phyloP scores from a whole-genome alignment of 2,329 filamentous ascomycete genomes.

The Nothophaeocryptopus gaeumannii region DNA sequence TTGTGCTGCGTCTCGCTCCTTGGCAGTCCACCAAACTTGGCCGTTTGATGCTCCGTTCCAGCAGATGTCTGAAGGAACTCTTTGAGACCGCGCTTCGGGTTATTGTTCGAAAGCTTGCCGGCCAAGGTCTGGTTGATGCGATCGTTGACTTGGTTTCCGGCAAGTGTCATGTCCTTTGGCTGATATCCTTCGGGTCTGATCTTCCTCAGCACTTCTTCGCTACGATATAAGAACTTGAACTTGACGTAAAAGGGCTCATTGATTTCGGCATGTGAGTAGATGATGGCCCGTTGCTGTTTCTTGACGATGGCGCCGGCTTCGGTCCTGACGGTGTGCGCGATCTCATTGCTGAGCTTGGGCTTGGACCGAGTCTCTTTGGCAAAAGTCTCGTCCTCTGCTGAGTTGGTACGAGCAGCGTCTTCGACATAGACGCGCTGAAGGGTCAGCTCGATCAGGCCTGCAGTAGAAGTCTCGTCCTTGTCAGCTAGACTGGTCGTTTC shows the following conservation, averaged over 20 bases:
- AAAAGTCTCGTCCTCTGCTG: background rate
- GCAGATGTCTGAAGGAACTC: background rate
- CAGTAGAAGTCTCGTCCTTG: slow-evolving; percentile 7
- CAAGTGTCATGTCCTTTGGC: too few relatives aligned
- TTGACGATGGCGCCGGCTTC: background rate
- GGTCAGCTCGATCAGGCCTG: slow-evolving; percentile 13
- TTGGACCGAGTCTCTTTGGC: background rate
- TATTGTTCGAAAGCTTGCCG: too few relatives aligned
- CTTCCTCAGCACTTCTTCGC: slow-evolving; percentile 14
- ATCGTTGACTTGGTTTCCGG: too few relatives aligned
- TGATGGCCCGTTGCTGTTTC: too few relatives aligned
- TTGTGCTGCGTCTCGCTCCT: too few relatives aligned
- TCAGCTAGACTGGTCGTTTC: slow-evolving; percentile 7
- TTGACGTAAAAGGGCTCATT: too few relatives aligned
- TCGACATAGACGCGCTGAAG: slow-evolving; percentile 9
- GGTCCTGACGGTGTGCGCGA: slow-evolving; percentile 7
- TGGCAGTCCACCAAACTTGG: too few relatives aligned
- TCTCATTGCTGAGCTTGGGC: background rate
- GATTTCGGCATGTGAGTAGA: too few relatives aligned
- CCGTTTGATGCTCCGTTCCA: too few relatives aligned
- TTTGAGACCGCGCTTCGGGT: background rate
- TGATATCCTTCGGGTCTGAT: background rate
- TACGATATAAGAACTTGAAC: slow-evolving; percentile 19
- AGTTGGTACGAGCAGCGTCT: background rate
- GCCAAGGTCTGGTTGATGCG: too few relatives aligned